Evolutionary conservation across 108 stramenopile genomes (phyloP).

Genomic region (Parmales sp.): DNA sequence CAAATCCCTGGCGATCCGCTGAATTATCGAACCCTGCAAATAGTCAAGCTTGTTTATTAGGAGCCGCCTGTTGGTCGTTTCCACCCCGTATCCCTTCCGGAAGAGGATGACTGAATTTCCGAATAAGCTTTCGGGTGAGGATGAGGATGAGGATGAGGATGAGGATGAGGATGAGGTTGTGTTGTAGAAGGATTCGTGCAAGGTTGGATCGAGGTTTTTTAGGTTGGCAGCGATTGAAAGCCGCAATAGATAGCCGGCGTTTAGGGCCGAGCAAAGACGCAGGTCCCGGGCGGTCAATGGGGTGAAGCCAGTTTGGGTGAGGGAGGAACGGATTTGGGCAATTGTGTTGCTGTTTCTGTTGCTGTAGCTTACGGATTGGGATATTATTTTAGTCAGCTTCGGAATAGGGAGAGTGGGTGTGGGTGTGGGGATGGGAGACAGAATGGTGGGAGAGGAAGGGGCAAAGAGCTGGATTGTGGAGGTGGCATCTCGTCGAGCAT

Average conservation of each 20-base stretch:
- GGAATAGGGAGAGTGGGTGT: too few relatives aligned
- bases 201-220: background rate
- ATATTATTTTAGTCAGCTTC: too few relatives aligned
- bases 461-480: too few relatives aligned
- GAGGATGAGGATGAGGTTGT: background rate
- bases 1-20: constrained; percentile 53
- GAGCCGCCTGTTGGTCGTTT: constrained; percentile 55
- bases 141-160: too few relatives aligned
- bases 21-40: constrained; percentile 64
- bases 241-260: constrained; percentile 64
- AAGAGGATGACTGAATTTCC: constrained; percentile 56
- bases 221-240: constrained; percentile 51
- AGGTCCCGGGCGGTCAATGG: constrained; percentile 54
- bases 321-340: too few relatives aligned
- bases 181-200: background rate
- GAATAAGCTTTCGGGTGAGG: too few relatives aligned
- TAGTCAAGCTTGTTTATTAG: constrained; percentile 66
- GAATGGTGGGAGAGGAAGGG: too few relatives aligned
- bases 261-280: constrained; percentile 62
- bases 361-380: too few relatives aligned
- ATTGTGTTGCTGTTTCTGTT: too few relatives aligned
- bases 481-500: too few relatives aligned
- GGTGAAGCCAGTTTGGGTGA: constrained; percentile 61
- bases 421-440: too few relatives aligned
- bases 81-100: constrained; percentile 61